A percentile compares a stretch with the other conserved stretches of the same genome.
Evolutionary conservation across 2,329 filamentous ascomycete species (phyloP).

Genomic region (Microdochium bolleyi): DNA sequence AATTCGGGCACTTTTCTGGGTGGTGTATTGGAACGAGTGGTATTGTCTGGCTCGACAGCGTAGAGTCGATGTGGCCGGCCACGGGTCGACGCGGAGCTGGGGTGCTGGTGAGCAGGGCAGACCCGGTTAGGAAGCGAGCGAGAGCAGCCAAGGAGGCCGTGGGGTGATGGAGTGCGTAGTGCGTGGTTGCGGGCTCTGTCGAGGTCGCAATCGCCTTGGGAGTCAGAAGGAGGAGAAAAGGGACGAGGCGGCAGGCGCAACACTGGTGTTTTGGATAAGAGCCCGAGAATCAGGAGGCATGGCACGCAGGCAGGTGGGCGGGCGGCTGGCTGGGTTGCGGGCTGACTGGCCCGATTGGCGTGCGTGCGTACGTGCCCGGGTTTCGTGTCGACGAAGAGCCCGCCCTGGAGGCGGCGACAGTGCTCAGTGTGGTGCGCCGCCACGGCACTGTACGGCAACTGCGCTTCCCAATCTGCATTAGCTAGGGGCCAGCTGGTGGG

Average conservation of each 20-base stretch:
- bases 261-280: neutral
- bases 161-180: neutral
- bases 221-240: neutral
- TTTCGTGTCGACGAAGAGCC: neutral
- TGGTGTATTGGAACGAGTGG: conserved; percentile 2
- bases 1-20: conserved; percentile 11
- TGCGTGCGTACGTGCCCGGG: neutral
- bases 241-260: neutral
- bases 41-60: conserved; percentile 4
- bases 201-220: neutral
- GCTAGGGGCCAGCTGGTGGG: no score
- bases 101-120: conserved; percentile 3
- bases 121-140: conserved; percentile 1
- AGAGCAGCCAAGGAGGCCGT: neutral
- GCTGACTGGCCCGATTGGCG: neutral
- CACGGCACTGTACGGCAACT: neutral
- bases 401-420: neutral
- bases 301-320: neutral
- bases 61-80: conserved; percentile 20
- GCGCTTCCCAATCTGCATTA: no score
- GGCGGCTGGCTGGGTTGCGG: conserved; percentile 1
- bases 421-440: neutral
- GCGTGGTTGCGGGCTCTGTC: neutral
- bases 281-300: neutral
- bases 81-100: conserved; percentile 10